A percentile compares a stretch with the other conserved stretches of the same genome.
Conservation (phyloP, 2,329 filamentous ascomycete species). For the Arthrobotrys sinensis region DNA sequence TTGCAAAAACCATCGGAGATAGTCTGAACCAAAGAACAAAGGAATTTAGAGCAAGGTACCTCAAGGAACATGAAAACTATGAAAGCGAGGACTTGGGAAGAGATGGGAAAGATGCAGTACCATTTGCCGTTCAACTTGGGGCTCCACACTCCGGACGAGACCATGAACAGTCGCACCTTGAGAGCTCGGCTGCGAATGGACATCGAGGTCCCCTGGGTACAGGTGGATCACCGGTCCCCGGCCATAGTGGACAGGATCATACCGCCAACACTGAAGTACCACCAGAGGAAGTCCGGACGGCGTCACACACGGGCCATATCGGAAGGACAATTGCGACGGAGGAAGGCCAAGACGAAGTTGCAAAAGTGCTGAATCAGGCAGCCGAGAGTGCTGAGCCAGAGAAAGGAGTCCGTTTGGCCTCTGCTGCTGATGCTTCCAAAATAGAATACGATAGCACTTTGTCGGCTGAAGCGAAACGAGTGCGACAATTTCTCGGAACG, state of each 20-base stretch:
- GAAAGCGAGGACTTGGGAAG: conserved; percentile 31
- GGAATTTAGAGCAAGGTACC: conserved; percentile 30
- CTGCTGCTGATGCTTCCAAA: conserved; percentile 26
- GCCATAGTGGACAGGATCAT: neutral
- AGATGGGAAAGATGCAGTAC: conserved; percentile 42
- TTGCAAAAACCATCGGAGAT: conserved; percentile 25
- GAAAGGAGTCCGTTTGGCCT: conserved; percentile 18
- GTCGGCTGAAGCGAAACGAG: conserved; percentile 42
- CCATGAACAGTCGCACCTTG: neutral
- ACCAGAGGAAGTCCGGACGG: neutral
- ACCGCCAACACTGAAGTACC: neutral
- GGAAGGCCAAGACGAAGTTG: conserved; percentile 51
- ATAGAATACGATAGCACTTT: conserved; percentile 52
- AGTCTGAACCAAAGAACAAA: conserved; percentile 6
- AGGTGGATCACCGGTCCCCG: conserved; percentile 21
- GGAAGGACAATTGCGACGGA: conserved; percentile 50
- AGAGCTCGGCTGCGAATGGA: neutral
- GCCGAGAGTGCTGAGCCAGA: neutral
- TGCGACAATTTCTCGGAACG: conserved; percentile 27
- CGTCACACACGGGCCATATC: conserved; percentile 39
- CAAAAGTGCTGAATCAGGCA: conserved; percentile 24
- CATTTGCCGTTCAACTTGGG: conserved; percentile 40
- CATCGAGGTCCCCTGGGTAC: conserved; percentile 29
- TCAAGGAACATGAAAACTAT: conserved; percentile 7
- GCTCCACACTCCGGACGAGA: neutral